Base-by-base conservation (phyloP, 2,329 filamentous ascomycete genomes). In the Cercospora citrullina region DNA sequence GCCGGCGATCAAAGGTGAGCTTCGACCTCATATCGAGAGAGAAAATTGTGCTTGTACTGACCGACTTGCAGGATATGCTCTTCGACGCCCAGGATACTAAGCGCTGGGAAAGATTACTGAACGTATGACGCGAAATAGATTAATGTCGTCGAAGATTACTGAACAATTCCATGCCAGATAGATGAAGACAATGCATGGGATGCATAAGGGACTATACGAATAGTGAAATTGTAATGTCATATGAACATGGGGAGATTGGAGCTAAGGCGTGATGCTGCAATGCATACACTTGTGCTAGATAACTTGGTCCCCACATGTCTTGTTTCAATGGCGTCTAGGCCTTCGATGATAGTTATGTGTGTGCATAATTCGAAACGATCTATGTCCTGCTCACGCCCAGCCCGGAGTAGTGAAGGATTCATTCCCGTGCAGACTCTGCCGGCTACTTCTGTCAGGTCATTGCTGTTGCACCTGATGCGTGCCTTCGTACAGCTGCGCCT, bases 1-100 rank as follows among this genome's bases (percentile, higher is more conserved):
- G 75, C 82, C 83, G n/a, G 57, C 74, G 4, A 78, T 84, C 61
- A 80, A 70, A 68, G 60, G 72, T 74, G 60, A 69, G 74, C 33
- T 62, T 21, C 45, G 45, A 12, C 39, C n/a, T 21, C 66, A 68
- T 12, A 21, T 48, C n/a, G n/a, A 9, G 39, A 18, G n/a, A n/a
- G 8, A 18, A 48, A n/a, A 48, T 5, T 48, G 18, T 48, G 42
- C 42, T 6, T 48, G 9, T 48, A 16, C 42, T 48, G 42, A 48
- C 5, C 5, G 9, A 23, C 8, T 48, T 2, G 48, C 12, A 53
- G 48, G 10, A 53, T 53, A 23, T 23, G 48, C 21, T 14, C 26
- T 21, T 3, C 12, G 21, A 18, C n/a, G 10, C n/a, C 18, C 1
- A 48, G 18, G 21, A 14, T 23, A 48, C 42, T 48, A 48, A 23